Base-by-base conservation (phyloP, 177 flowering plant species). In the Vitis hybrid region DNA sequence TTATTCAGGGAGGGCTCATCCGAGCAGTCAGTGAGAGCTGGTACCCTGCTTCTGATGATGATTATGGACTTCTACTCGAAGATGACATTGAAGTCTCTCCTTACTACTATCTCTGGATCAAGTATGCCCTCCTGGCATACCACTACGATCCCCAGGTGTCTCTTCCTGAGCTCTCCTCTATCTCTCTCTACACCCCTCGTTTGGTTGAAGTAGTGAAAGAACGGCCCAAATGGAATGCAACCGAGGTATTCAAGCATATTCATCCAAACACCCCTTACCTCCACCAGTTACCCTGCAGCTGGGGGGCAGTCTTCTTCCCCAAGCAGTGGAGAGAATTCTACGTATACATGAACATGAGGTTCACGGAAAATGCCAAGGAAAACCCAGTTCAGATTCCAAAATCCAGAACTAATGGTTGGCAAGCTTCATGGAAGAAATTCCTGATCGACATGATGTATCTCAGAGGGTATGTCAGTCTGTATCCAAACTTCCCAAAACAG, bases 11-110 rank as follows among this genome's bases (percentile, higher is more conserved):
- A 64, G 99, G 99, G 21, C 87, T 94, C 0, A 92, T 94, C 62
- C 84, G 99, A 65, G 99, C 99, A 3, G 97, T 94, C 3, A 92
- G 99, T 56, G 99, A 94, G 81, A 92, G 97, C 62, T 94, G 99
- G 99, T 94, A 94, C 77, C 99, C 99, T 1, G 56, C 97, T 9
- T 86, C 95, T 0, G 95, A 94, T 54, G 87, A 94, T 57, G 97
- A 94, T 64, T 95, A 64, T 21, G 99, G 98, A 13, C 94, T 95
- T 61, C 76, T 95, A 17, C 93, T 94, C 10, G 99, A 95, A 70
- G 99, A 95, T 61, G 99, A 95, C 62, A 95, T 95, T 11, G 99
- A 95, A 76, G 98, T 95, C 71, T 95, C 99, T 34, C 98, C 99
- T 32, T 95, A 90, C 79, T 95, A 90, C 80, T 93, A 87, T 65